Evolutionary conservation across 345 rosid genomes (phyloP).

Genomic region (Hibiscus tridactylites): DNA sequence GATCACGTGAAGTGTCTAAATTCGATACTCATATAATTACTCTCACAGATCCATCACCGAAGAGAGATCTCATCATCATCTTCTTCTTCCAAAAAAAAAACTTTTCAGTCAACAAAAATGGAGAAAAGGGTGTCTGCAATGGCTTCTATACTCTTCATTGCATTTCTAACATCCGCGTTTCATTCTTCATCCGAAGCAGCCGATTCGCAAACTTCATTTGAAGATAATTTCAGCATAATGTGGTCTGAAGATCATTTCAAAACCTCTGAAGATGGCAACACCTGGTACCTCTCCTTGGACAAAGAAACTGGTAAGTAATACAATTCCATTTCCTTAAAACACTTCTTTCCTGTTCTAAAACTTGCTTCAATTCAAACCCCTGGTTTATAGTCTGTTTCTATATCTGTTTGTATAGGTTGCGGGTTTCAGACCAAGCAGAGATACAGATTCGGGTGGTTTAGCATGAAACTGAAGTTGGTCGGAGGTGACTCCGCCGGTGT

Average conservation of each 20-base stretch:
- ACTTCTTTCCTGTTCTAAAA: not conserved
- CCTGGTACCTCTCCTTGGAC: conserved; percentile 90
- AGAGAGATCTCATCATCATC: conserved; percentile 10
- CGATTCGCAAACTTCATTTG: conserved; percentile 42
- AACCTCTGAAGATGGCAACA: conserved; percentile 89
- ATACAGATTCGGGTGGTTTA: conserved; percentile 96
- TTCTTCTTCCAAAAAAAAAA: not conserved
- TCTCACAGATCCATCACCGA: conserved; percentile 20
- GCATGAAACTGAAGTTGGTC: conserved; percentile 93
- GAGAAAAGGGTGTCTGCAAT: conserved; percentile 30
- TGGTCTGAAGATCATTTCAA: conserved; percentile 91
- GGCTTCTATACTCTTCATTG: conserved; percentile 26
- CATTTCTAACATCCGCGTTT: conserved; percentile 29
- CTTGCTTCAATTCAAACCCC: not conserved
- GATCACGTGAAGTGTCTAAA: not conserved
- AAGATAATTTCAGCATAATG: conserved; percentile 87
- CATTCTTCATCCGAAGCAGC: conserved; percentile 21
- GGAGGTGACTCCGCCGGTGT: conserved; percentile 98
- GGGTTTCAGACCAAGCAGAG: conserved; percentile 92
- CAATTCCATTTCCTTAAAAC: not conserved
- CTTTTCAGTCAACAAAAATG: conserved; percentile 5
- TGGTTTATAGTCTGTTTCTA: not conserved
- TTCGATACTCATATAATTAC: conserved; percentile 2
- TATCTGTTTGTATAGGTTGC: conserved; percentile 41
- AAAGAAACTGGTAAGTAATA: conserved; percentile 60